phyloP scores from a whole-genome alignment of 371 early-diverging fungal species.

The Mortierella sp. region DNA sequence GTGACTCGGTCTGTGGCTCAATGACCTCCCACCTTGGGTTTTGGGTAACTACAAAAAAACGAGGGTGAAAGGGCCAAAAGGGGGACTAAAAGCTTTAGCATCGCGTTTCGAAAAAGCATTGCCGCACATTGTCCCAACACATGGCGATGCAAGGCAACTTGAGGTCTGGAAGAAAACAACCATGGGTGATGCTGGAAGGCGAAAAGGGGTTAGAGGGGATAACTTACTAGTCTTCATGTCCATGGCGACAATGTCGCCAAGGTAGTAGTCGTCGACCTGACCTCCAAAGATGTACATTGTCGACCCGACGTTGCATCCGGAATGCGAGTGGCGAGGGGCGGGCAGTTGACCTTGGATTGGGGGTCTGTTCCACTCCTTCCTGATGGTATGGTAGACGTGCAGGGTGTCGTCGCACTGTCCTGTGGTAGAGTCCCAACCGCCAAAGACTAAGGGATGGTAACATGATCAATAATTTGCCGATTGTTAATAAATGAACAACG shows the following conservation, averaged over 20 bases:
- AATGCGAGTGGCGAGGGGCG: constrained; percentile 78
- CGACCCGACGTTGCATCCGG: constrained; percentile 72
- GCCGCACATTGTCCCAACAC: background rate
- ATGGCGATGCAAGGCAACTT: background rate
- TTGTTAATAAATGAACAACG: constrained; percentile 31
- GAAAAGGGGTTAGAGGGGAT: background rate
- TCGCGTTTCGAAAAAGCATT: background rate
- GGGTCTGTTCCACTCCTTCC: constrained; percentile 67
- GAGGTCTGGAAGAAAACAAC: background rate
- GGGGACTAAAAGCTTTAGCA: background rate
- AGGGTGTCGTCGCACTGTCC: constrained; percentile 53
- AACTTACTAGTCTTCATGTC: constrained; percentile 69
- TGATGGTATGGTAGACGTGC: constrained; percentile 46
- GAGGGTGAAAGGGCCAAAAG: background rate
- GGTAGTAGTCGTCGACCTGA: constrained; percentile 69
- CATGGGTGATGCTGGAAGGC: background rate
- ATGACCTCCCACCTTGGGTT: constrained; percentile 71
- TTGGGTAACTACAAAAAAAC: constrained; percentile 42
- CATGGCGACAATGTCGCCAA: constrained; percentile 76
- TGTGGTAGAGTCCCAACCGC: constrained; percentile 53
- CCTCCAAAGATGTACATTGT: constrained; percentile 83
- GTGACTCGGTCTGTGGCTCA: constrained; percentile 65
- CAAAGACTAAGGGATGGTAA: constrained; percentile 59
- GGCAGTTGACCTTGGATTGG: constrained; percentile 71
- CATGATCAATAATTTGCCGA: constrained; percentile 64